Evolutionary conservation across 139 green algal species (phyloP).

Genomic region (Mesostigma viride): DNA sequence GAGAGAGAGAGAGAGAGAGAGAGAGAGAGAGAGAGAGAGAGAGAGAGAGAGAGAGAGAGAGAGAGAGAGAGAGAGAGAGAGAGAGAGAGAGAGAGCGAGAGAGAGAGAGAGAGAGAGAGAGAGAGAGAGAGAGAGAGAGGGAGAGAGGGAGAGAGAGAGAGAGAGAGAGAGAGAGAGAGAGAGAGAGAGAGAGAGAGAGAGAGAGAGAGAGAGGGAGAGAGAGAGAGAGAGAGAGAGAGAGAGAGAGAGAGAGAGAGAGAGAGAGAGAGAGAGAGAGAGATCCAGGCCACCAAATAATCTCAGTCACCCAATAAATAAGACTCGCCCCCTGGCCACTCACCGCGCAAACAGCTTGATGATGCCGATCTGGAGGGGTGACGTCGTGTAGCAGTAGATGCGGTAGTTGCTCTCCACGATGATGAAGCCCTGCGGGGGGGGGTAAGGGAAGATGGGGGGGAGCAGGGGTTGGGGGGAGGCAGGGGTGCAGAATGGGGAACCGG

Average conservation of each 20-base stretch:
- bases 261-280: constrained; percentile 5
- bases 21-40: constrained; percentile 5
- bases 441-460: not conserved
- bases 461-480: too few species aligned
- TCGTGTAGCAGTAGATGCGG: constrained; percentile 36
- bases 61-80: constrained; percentile 5
- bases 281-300: too few species aligned
- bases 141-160: constrained; percentile 12
- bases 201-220: constrained; percentile 5
- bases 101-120: constrained; percentile 5
- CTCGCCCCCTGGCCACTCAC: constrained; percentile 6
- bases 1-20: constrained; percentile 5
- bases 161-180: constrained; percentile 11
- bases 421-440: constrained; percentile 12
- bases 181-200: constrained; percentile 7
- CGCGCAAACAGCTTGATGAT: constrained; percentile 29
- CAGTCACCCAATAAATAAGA: not conserved
- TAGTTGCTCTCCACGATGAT: constrained; percentile 42
- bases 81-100: constrained; percentile 2
- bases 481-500: not conserved
- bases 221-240: constrained; percentile 5
- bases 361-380: constrained; percentile 19
- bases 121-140: constrained; percentile 8
- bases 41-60: constrained; percentile 5
- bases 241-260: constrained; percentile 5